Evolutionary conservation across 2,329 filamentous ascomycete genomes (phyloP), one percentile per base, ranked within the genome.

Genomic region (Aspergillus sclerotialis): DNA sequence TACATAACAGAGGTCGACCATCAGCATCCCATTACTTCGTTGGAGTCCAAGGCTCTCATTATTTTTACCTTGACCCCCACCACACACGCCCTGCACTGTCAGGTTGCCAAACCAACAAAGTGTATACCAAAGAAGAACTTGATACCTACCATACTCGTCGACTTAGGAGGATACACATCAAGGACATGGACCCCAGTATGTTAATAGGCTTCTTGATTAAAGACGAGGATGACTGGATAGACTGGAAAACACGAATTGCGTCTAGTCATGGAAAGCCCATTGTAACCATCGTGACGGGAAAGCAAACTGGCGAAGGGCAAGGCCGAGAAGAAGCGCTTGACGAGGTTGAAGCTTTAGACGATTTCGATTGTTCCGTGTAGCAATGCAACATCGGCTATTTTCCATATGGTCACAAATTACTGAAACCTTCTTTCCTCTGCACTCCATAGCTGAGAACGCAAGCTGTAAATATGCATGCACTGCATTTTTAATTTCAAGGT

Each of bases 131-230:
- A 6, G 82, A 85, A 48, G 88, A 96, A 38, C 58, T 94, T 11
- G 76, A 82, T 36, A 83, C 83, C 1, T 95, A 87, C 53, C 90
- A 98, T 57, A 96, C 89, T 0, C 76, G 85, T 32, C 80, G 90
- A 30, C 66, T 98, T 12, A 79, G 90, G 24, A 76, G 84, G 36
- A 72, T 98, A 18, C 82, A 92, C 47, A 74, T 98, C 31, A 79
- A 80, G 39, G 89, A 96, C 54, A 92, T 98, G 85, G 92, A 98
- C 52, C 92, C 92, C 0, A 95, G 88, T 53, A 98, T 98, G 92
- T 67, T 98, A 27, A 85, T 98, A 45, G 90, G 87, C 4, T 96
- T 96, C 52, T 65, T 98, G 23, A 88, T 98, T 42, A 76, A 73
- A 26, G 78, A 84, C 38, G 80, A 90, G 48, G 73, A 80, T 28